Evolutionary conservation across 768 basidiomycete species (phyloP).

Genomic region (Calocera viscosa): DNA sequence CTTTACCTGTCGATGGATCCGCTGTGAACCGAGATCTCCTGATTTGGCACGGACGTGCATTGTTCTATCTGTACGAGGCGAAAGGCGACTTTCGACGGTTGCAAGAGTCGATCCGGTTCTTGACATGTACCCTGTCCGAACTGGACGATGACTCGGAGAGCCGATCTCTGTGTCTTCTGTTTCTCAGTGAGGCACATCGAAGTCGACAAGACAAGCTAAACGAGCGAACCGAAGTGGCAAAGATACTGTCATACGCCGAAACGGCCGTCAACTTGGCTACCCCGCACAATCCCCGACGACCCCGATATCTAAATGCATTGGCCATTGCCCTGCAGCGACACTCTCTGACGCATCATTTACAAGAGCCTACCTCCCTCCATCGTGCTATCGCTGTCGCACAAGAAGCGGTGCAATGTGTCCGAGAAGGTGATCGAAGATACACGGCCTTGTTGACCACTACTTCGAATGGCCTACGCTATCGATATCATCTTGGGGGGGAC

Average conservation of each 20-base stretch:
- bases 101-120: background rate
- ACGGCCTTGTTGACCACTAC: background rate
- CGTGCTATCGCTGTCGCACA: background rate
- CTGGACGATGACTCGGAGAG: background rate
- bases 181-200: constrained; percentile 5
- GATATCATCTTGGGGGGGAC: background rate
- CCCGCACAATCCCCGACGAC: background rate
- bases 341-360: background rate
- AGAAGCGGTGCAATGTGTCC: background rate
- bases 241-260: background rate
- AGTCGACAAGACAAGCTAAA: background rate
- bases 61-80: constrained; percentile 3
- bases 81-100: background rate
- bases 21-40: background rate
- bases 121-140: background rate
- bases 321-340: background rate
- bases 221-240: background rate
- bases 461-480: background rate
- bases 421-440: constrained; percentile 3
- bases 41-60: background rate
- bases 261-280: background rate
- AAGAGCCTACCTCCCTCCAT: background rate
- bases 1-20: background rate
- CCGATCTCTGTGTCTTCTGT: background rate
- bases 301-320: background rate